Evolutionary conservation across 2,329 filamentous ascomycete genomes (phyloP).

Genomic region (Bipolaris oryzae): DNA sequence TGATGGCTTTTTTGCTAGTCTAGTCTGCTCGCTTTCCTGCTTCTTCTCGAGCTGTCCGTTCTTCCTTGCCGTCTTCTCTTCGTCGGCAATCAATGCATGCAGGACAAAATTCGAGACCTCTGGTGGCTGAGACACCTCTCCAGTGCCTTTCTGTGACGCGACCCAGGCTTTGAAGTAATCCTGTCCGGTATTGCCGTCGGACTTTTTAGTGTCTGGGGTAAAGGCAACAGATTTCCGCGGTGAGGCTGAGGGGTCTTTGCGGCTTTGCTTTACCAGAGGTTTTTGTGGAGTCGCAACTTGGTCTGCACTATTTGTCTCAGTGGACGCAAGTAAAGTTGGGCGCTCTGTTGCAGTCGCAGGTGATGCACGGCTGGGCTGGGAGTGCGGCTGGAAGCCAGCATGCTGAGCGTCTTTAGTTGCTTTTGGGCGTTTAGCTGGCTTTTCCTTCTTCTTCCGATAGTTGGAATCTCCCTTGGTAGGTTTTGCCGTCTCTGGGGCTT

Average conservation of each 20-base stretch:
- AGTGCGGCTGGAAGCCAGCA: conserved; percentile 11
- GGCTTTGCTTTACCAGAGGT: conserved; percentile 17
- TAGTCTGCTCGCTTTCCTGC: conserved; percentile 16
- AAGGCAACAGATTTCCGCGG: conserved; percentile 68
- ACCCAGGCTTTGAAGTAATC: conserved; percentile 60
- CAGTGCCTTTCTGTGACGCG: conserved; percentile 38
- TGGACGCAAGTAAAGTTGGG: conserved; percentile 40
- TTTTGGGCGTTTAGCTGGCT: conserved; percentile 26
- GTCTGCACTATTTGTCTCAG: conserved; percentile 30
- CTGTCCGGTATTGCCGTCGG: conserved; percentile 62
- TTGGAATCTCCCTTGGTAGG: conserved; percentile 43
- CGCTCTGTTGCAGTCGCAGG: conserved; percentile 13
- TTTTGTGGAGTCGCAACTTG: conserved; percentile 26
- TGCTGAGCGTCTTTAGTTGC: conserved; percentile 13
- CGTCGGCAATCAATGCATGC: conserved; percentile 23
- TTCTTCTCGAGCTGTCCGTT: conserved; percentile 26
- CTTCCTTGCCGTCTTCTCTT: conserved; percentile 23
- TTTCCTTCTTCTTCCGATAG: conserved; percentile 44
- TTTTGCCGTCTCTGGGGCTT: conserved; percentile 15
- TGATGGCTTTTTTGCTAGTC: background rate
- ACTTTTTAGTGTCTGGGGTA: conserved; percentile 65
- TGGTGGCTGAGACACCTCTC: conserved; percentile 28
- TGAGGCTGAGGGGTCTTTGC: conserved; percentile 30
- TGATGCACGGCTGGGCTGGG: conserved; percentile 13
- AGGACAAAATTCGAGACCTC: conserved; percentile 36